Evolutionary conservation across 257 asterid genomes (phyloP), one percentile per base, ranked within the genome.

Genomic region (Solanum arcanum): DNA sequence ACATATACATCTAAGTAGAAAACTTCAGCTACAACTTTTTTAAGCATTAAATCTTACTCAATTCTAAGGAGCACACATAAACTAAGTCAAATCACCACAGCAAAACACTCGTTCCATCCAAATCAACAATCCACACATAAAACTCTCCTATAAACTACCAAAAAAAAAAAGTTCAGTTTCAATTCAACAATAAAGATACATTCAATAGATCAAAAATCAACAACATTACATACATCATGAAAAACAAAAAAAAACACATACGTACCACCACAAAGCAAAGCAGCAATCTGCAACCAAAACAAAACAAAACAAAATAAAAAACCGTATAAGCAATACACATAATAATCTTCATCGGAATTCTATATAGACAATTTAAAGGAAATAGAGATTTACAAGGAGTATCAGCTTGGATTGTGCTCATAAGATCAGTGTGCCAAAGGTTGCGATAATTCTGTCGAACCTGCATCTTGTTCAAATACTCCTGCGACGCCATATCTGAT

Each of bases 381-480:
- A 14, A 14, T 23, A 62, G 83, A 12, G 12, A 88, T 90, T 62
- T 89, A 97, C 99, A 93, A 15, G 99, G 97, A 80, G 98, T 93
- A 89, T 96, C 98, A 11, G 92, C 87, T 86, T 95, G 98, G 25
- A 93, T 87, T 18, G 99, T 92, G 86, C 93, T 85, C 96, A 90
- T 92, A 42, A 97, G 99, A 95, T 97, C 99, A 87, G 98, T 94
- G 92, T 97, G 99, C 99, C 99, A 97, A 46, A 97, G 89, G 86
- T 97, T 97, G 41, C 98, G 96, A 87, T 93, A 97, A 87, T 92
- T 92, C 92, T 95, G 98, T 10, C 99, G 98, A 89, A 89, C 92
- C 93, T 97, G 94, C 99, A 97, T 94, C 94, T 95, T 95, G 8
- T 96, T 97, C 90, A 96, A 20, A 52, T 91, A 89, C 88, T 88